Conservation (phyloP, 352 stramenopile genomes). For the Paralagenidium karlingii region DNA sequence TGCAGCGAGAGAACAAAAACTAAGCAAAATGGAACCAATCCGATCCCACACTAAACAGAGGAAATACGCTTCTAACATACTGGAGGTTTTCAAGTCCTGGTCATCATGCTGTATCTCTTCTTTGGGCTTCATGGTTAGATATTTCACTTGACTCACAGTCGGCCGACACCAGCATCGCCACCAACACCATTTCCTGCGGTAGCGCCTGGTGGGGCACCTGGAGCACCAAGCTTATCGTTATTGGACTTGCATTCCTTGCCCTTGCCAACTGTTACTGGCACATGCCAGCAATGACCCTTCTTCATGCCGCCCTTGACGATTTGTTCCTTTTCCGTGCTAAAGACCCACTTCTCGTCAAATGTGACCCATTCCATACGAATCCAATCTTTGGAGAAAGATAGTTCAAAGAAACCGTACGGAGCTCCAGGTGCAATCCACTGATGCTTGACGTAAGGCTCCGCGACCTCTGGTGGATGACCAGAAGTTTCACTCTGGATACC, state of each 20-base stretch:
- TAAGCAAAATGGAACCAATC: no score
- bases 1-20: no score
- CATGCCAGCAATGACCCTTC: constrained; percentile 77
- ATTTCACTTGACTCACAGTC: no score
- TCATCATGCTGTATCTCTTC: no score
- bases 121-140: no score
- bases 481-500: constrained; percentile 81
- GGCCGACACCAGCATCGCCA: no score
- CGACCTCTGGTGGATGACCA: constrained; percentile 47
- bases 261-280: constrained; percentile 50
- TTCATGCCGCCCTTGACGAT: constrained; percentile 69
- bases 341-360: constrained; percentile 69
- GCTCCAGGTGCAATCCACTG: constrained; percentile 67
- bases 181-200: no score
- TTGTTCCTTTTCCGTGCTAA: constrained; percentile 58
- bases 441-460: constrained; percentile 69
- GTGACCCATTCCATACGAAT: constrained; percentile 74
- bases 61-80: no score
- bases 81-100: no score
- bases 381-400: constrained; percentile 79
- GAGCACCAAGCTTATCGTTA: no score
- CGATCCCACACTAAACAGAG: no score
- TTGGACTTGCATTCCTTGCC: constrained; percentile 56
- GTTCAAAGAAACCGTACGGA: constrained; percentile 78
- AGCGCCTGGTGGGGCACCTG: no score